Conservation (phyloP, 768 basidiomycete species). For the Naganishia vaughanmartiniae region DNA sequence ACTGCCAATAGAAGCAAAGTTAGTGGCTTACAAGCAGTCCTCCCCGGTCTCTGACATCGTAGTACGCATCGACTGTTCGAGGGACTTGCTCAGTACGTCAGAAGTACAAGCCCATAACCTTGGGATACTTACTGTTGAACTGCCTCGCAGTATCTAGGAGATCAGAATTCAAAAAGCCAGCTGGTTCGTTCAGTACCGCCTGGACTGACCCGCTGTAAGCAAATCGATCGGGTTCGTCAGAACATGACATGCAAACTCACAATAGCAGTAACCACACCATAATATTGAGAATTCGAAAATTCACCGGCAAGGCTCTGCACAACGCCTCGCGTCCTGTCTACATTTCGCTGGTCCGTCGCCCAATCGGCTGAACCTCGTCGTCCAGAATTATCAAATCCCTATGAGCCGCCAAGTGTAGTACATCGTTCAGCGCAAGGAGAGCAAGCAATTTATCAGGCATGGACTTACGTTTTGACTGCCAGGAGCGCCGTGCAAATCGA, state of each 20-base stretch:
- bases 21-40: conserved; percentile 1
- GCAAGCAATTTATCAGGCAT: too few relatives aligned
- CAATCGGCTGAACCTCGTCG: conserved; percentile 42
- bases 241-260: neutral
- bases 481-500: conserved; percentile 50
- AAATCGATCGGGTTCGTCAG: neutral
- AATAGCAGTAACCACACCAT: conserved; percentile 48
- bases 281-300: conserved; percentile 47
- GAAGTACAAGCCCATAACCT: neutral
- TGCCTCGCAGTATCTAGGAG: conserved; percentile 38
- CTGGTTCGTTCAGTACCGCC: conserved; percentile 50
- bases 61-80: conserved; percentile 43
- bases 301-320: conserved; percentile 40
- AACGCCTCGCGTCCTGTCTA: conserved; percentile 44
- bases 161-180: conserved; percentile 40
- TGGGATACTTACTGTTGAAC: conserved; percentile 18
- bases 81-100: neutral
- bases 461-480: conserved; percentile 41
- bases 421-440: neutral
- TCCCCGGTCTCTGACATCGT: conserved; percentile 44
- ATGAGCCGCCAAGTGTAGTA: neutral
- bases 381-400: conserved; percentile 46
- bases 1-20: neutral
- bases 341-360: conserved; percentile 38
- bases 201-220: neutral